phyloP scores from a whole-genome alignment of 495 filamentous ascomycete species.

The Geopyxis carbonaria region DNA sequence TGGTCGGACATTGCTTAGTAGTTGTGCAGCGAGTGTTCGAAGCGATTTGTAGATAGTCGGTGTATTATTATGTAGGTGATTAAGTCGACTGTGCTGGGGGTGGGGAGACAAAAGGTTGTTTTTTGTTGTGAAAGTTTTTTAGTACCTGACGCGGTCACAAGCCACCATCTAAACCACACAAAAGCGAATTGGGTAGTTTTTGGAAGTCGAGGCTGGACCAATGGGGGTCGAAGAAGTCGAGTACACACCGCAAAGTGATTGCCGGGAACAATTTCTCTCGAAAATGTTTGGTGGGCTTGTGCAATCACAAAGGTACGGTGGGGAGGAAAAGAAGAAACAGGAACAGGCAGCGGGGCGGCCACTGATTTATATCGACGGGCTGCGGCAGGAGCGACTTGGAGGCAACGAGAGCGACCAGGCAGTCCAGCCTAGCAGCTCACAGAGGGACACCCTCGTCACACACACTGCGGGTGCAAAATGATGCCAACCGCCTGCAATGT shows the following conservation, averaged over 20 bases:
- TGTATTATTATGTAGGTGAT: not conserved
- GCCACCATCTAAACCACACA: conserved; percentile 5
- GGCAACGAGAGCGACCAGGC: not conserved
- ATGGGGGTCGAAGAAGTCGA: not conserved
- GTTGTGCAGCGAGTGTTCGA: not conserved
- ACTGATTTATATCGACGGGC: conserved; percentile 16
- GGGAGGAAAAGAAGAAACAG: conserved; percentile 15
- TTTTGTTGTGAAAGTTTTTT: conserved; percentile 1
- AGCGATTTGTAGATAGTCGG: not conserved
- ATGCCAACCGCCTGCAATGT: no score
- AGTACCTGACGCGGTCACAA: conserved; percentile 4
- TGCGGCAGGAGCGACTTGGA: not conserved
- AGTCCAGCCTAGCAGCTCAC: no score
- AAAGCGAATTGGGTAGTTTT: not conserved
- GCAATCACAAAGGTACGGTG: conserved; percentile 25
- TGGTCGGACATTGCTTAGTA: conserved; percentile 16
- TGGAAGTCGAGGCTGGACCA: not conserved
- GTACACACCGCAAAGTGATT: conserved; percentile 23
- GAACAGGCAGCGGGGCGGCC: conserved; percentile 13
- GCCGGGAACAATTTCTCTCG: conserved; percentile 19
- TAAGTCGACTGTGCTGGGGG: not conserved
- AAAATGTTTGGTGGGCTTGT: conserved; percentile 23
- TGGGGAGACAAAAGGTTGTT: not conserved
- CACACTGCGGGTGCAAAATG: no score
- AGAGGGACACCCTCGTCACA: no score